Evolutionary conservation across 2,329 filamentous ascomycete species (phyloP).

Genomic region (Lomentospora prolificans): DNA sequence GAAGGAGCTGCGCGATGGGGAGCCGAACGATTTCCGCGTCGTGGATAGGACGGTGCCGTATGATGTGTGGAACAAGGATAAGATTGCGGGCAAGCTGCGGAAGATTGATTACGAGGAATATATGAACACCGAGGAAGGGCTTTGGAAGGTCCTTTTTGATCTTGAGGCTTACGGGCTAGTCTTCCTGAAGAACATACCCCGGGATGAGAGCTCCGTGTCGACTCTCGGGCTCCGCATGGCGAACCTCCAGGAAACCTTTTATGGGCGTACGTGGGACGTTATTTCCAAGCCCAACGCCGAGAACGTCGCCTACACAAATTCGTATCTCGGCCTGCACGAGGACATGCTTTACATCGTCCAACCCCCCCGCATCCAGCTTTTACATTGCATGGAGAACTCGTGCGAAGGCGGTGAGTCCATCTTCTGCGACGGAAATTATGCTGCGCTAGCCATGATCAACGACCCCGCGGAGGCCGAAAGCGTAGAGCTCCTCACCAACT

Average conservation of each 20-base stretch:
- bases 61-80: conserved; percentile 30
- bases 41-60: conserved; percentile 17
- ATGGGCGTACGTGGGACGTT: conserved; percentile 86
- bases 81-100: conserved; percentile 31
- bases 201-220: conserved; percentile 54
- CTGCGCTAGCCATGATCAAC: conserved; percentile 33
- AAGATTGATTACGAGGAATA: conserved; percentile 64
- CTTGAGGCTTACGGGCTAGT: conserved; percentile 62
- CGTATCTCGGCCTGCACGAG: conserved; percentile 81
- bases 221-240: conserved; percentile 65
- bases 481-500: conserved; percentile 29
- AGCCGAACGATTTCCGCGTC: conserved; percentile 10
- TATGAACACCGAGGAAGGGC: conserved; percentile 45
- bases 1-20: neutral
- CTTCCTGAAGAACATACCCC: conserved; percentile 66
- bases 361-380: conserved; percentile 72
- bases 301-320: conserved; percentile 84
- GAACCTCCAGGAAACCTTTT: conserved; percentile 75
- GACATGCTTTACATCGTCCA: conserved; percentile 80
- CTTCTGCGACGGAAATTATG: conserved; percentile 67
- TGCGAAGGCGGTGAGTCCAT: conserved; percentile 73
- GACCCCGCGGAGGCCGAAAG: conserved; percentile 5
- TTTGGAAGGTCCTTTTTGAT: conserved; percentile 52
- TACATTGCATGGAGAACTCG: conserved; percentile 81
- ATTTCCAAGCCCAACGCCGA: conserved; percentile 71